Evolutionary conservation across 148 eudicot species (phyloP).

Genomic region (Euryodendron excelsum): DNA sequence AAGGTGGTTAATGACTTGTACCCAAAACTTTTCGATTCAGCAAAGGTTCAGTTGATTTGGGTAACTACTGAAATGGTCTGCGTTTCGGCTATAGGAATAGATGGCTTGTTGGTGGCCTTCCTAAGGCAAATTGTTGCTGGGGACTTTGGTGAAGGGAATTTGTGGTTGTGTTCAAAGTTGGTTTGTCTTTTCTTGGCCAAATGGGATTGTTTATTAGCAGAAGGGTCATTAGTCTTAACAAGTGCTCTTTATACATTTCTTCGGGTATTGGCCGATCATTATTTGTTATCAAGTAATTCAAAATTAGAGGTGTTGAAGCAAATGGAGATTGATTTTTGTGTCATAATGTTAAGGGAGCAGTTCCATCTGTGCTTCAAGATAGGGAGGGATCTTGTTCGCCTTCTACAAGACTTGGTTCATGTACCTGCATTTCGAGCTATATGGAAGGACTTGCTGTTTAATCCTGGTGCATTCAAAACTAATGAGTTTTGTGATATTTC

Average conservation of each 20-base stretch:
- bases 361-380: constrained; percentile 68
- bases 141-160: constrained; percentile 69
- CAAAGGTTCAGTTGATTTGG: constrained; percentile 66
- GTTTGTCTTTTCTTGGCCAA: constrained; percentile 41
- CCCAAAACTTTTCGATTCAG: constrained; percentile 48
- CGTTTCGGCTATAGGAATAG: constrained; percentile 64
- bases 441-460: constrained; percentile 70
- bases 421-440: constrained; percentile 65
- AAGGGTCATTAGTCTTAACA: constrained; percentile 54
- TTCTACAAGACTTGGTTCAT: constrained; percentile 83
- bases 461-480: constrained; percentile 48
- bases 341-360: constrained; percentile 66
- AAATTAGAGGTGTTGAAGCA: constrained; percentile 44
- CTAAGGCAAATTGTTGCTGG: constrained; percentile 81
- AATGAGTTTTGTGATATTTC: constrained; percentile 57
- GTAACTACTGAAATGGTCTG: constrained; percentile 55
- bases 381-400: constrained; percentile 86
- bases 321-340: constrained; percentile 69
- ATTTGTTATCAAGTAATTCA: constrained; percentile 30
- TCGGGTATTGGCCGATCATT: constrained; percentile 72
- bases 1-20: constrained; percentile 62
- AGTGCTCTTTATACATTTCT: constrained; percentile 74
- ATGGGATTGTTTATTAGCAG: constrained; percentile 72
- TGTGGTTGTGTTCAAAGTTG: constrained; percentile 74
- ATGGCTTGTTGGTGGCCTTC: constrained; percentile 62